Evolutionary conservation across 1,284 basidiomycete species (phyloP), one percentile per base, ranked within the genome.

Genomic region (Ganoderma multipileum): DNA sequence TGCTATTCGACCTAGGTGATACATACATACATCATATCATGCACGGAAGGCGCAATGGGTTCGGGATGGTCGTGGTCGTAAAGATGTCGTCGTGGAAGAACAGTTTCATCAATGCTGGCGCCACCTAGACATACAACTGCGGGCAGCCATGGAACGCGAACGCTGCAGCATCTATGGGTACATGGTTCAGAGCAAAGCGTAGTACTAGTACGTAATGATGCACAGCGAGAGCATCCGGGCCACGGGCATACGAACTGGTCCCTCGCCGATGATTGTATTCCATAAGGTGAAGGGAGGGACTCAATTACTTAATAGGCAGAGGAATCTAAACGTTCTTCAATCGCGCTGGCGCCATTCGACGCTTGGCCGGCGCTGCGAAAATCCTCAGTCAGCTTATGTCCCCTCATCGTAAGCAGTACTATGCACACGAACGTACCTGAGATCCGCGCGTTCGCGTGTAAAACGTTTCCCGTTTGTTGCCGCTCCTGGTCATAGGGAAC

Each of bases 321-420:
- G n/a, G 38, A 20, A 18, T 38, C 59, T 52, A 58, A 39, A 28
- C 14, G 11, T 42, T 14, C n/a, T 39, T 60, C 38, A 60, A 60
- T 60, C 58, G 39, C 57, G 69, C 39, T 66, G 57, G 63, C 60
- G 68, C 71, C 69, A 72, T 62, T 72, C 71, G 30, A 72, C 62
- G 64, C 71, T 72, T 12, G 71, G 71, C 26, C 67, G 71, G 28
- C 71, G 67, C 71, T 72, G 67, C 8, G 41, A n/a, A 50, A 18
- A 16, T 5, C 9, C 23, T n/a, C 38, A 18, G 52, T 55, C 18
- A 57, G 38, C 63, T 39, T 55, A 18, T 16, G 52, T 41, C 38
- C 12, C 58, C 41, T 28, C 42, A 18, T 18, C 28, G 26, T 20
- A n/a, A 30, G 38, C 11, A n/a, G n/a, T n/a, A n/a, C n/a, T n/a